phyloP scores from a whole-genome alignment of 345 rosid species.

The Mallotus nudiflorus region DNA sequence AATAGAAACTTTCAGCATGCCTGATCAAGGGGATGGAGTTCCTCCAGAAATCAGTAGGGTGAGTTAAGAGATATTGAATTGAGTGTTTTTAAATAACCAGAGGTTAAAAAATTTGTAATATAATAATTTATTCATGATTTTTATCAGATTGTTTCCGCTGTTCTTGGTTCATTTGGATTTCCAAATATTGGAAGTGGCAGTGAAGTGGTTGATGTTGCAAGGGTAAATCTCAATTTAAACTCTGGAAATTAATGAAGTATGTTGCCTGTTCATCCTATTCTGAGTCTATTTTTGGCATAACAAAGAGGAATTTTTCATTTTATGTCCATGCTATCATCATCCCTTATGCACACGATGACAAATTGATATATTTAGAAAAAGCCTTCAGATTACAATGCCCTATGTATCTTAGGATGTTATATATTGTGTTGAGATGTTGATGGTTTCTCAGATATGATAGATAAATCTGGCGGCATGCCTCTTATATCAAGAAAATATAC shows the following conservation, averaged over 20 bases:
- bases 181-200: constrained; percentile 46
- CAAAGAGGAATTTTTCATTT: not conserved
- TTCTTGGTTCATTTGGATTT: constrained; percentile 72
- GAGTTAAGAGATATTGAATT: constrained; percentile 24
- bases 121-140: constrained; percentile 1
- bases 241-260: constrained; percentile 3
- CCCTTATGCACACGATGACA: not conserved
- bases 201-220: constrained; percentile 43
- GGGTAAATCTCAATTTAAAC: constrained; percentile 36
- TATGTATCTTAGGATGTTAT: not conserved
- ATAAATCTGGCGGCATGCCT: not conserved
- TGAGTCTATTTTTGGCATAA: not conserved
- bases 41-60: constrained; percentile 74
- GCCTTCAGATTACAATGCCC: not conserved
- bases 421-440: not conserved
- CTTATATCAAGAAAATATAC: not conserved
- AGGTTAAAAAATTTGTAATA: not conserved
- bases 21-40: constrained; percentile 74
- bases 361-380: not conserved
- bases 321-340: not conserved
- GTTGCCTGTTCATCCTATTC: not conserved
- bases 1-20: constrained; percentile 62
- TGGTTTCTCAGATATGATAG: not conserved
- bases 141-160: constrained; percentile 67
- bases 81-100: not conserved